These are phyloP conservation scores for Suillus subluteus DNA, from an alignment of 768 basidiomycete genomes.

Conservation along the genomic window DNA sequence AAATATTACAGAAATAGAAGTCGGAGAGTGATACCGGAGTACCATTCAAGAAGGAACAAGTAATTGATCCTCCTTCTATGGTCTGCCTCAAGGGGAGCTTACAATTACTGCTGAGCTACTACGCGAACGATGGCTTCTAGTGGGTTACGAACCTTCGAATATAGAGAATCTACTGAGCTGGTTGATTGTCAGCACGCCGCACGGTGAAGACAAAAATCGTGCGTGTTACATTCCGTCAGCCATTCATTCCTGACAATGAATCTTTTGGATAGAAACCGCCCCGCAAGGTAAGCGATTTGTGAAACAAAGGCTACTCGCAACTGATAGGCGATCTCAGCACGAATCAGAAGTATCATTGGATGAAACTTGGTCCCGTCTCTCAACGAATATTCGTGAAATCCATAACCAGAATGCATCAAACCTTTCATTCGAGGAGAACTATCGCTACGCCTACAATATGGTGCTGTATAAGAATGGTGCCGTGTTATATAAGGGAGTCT, in stretches of 20 bases:
- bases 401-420: constrained; percentile 91
- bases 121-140: constrained; percentile 33
- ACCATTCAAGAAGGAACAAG: background rate
- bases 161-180: constrained; percentile 19
- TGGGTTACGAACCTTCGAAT: constrained; percentile 17
- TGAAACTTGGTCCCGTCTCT: constrained; percentile 81
- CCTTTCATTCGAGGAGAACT: constrained; percentile 91
- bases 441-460: constrained; percentile 93
- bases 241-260: constrained; percentile 24
- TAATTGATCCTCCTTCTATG: constrained; percentile 6
- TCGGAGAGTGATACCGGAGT: background rate
- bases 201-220: constrained; percentile 45
- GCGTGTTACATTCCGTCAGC: constrained; percentile 33
- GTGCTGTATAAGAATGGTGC: constrained; percentile 86
- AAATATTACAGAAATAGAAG: constrained; percentile 28
- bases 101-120: background rate
- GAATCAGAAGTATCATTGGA: constrained; percentile 77
- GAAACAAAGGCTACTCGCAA: background rate
- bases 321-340: constrained; percentile 48
- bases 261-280: constrained; percentile 44
- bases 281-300: constrained; percentile 43
- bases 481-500: constrained; percentile 85
- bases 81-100: constrained; percentile 7
- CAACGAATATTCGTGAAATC: constrained; percentile 90
- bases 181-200: constrained; percentile 28